Evolutionary conservation across 1,284 basidiomycete genomes (phyloP).

Genomic region (Papiliotrema laurentii): DNA sequence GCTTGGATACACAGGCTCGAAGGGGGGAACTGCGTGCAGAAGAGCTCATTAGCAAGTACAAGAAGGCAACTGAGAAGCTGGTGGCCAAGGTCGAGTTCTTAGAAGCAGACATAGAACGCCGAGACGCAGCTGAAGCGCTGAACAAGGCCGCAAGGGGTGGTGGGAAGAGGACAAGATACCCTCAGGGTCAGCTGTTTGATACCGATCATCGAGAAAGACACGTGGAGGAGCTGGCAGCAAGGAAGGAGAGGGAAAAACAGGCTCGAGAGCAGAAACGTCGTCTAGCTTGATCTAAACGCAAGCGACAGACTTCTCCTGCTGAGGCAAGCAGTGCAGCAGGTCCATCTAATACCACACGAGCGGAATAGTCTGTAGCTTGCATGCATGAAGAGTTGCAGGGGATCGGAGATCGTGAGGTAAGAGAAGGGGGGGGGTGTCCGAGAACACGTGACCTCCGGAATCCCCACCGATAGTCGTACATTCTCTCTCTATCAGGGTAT

Average conservation of each 20-base stretch:
- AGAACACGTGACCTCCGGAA: no score
- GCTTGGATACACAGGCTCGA: neutral
- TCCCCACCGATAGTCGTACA: no score
- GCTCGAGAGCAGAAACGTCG: neutral
- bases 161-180: neutral
- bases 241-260: neutral
- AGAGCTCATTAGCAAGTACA: neutral
- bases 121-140: neutral
- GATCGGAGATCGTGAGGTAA: no score
- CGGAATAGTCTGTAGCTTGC: no score
- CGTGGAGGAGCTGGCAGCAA: neutral
- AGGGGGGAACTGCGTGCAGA: neutral
- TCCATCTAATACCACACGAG: no score
- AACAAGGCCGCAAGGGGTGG: neutral
- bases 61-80: neutral
- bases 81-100: neutral
- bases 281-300: neutral
- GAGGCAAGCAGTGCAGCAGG: no score
- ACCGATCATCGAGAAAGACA: neutral
- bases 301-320: no score
- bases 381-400: no score
- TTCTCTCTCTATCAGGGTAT: no score
- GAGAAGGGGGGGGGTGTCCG: no score
- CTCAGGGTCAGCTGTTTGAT: slow-evolving; percentile 1
- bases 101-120: neutral